Evolutionary conservation across 345 rosid genomes (phyloP).

Genomic region (Garcia nutans): DNA sequence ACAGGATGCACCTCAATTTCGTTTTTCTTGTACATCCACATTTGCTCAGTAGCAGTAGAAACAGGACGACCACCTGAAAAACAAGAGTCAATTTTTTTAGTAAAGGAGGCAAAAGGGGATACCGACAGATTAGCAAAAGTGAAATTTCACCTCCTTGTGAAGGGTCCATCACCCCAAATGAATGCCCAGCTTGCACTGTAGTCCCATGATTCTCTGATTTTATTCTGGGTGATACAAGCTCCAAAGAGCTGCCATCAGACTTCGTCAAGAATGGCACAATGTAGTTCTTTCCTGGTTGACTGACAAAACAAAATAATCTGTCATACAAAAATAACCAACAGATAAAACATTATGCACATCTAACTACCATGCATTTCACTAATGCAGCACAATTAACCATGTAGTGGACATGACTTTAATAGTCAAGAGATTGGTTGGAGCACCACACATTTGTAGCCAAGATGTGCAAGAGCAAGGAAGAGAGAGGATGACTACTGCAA

Average conservation of each 20-base stretch:
- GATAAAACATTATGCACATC: neutral
- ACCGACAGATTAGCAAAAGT: neutral
- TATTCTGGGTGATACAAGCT: slow-evolving; percentile 65
- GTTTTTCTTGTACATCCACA: slow-evolving; percentile 39
- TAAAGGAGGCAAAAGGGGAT: neutral
- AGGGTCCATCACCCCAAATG: slow-evolving; percentile 41
- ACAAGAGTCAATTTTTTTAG: slow-evolving; percentile 22
- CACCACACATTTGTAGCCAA: neutral
- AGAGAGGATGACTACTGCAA: neutral
- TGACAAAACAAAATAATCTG: slow-evolving; percentile 32
- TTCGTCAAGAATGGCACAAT: slow-evolving; percentile 44
- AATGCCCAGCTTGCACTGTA: slow-evolving; percentile 42
- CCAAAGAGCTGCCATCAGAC: slow-evolving; percentile 60
- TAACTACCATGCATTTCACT: neutral
- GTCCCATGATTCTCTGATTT: slow-evolving; percentile 49
- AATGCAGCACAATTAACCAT: neutral
- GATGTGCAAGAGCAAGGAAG: neutral
- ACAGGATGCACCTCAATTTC: slow-evolving; percentile 40
- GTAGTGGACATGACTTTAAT: neutral
- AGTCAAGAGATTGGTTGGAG: neutral
- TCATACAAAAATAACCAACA: neutral
- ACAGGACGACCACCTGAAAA: slow-evolving; percentile 37
- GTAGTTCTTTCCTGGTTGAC: slow-evolving; percentile 55
- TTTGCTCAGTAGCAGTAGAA: slow-evolving; percentile 37
- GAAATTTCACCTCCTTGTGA: slow-evolving; percentile 52